A percentile compares a stretch with the other conserved stretches of the same genome.
Evolutionary conservation across 2,329 filamentous ascomycete genomes (phyloP).

Genomic region (Metarhizium sp.): DNA sequence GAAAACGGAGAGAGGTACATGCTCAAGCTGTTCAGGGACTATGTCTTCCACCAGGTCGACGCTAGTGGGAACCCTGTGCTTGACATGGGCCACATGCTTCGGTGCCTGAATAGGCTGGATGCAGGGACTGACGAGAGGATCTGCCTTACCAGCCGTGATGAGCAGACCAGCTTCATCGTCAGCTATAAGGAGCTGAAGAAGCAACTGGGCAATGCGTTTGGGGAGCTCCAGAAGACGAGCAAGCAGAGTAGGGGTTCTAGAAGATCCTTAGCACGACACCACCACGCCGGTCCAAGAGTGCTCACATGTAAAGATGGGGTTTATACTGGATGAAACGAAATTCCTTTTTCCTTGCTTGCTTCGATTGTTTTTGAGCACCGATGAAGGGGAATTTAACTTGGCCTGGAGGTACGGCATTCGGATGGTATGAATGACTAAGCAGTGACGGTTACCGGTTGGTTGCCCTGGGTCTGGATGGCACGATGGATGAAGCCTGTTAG

Average conservation of each 20-base stretch:
- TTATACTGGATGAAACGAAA: neutral
- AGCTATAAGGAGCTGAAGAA: conserved; percentile 83
- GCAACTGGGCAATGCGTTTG: conserved; percentile 47
- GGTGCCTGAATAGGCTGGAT: conserved; percentile 85
- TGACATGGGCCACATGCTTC: conserved; percentile 79
- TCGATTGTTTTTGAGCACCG: neutral
- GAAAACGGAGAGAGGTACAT: conserved; percentile 90
- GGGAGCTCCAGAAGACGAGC: conserved; percentile 43
- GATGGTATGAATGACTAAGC: neutral
- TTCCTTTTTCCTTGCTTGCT: neutral
- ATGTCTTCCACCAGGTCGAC: conserved; percentile 94
- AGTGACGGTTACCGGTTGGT: neutral
- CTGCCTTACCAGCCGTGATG: conserved; percentile 77
- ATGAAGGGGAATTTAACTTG: neutral
- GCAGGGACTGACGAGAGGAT: conserved; percentile 82
- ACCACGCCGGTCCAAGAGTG: conserved; percentile 3
- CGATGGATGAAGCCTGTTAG: neutral
- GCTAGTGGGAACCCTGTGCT: conserved; percentile 72
- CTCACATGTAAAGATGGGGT: conserved; percentile 3
- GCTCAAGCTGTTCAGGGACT: conserved; percentile 91
- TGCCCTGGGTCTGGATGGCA: neutral
- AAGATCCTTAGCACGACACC: conserved; percentile 7
- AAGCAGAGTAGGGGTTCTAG: conserved; percentile 28
- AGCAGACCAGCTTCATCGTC: conserved; percentile 80
- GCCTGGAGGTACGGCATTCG: neutral